These are phyloP conservation scores for Stachybotrys elegans DNA, from an alignment of 2,329 filamentous ascomycete genomes.

Conservation along the genomic window DNA sequence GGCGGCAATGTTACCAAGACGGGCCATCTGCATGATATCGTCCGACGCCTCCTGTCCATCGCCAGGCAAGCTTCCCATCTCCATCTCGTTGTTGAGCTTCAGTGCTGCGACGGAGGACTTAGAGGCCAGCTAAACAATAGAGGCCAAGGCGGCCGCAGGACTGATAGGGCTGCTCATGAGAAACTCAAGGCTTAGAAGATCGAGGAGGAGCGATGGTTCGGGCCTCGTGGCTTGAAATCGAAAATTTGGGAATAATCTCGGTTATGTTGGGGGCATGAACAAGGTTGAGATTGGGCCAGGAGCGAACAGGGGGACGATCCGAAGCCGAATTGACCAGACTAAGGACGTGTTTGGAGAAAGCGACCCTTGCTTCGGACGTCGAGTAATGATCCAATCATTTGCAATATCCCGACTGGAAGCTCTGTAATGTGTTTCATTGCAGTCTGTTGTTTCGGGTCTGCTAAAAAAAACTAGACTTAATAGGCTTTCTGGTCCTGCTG, in stretches of 20 bases:
- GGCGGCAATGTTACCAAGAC: constrained; percentile 76
- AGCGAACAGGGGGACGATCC: too few relatives aligned
- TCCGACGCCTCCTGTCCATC: constrained; percentile 42
- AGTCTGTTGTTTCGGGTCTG: not conserved
- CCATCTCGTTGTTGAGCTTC: constrained; percentile 52
- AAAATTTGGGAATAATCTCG: too few relatives aligned
- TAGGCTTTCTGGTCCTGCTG: not conserved
- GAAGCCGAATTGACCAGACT: too few relatives aligned
- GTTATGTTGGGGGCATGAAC: too few relatives aligned
- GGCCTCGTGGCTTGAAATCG: too few relatives aligned
- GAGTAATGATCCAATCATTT: not conserved
- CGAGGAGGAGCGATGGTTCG: too few relatives aligned
- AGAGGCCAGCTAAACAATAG: constrained; percentile 49
- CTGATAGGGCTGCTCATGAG: constrained; percentile 40
- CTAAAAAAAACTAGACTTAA: not conserved
- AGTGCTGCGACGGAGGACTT: constrained; percentile 50
- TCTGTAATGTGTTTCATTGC: not conserved
- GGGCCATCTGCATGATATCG: constrained; percentile 93
- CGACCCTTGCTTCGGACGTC: not conserved
- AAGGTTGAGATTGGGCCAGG: too few relatives aligned
- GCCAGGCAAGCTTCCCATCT: constrained; percentile 45
- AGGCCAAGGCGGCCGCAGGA: constrained; percentile 30
- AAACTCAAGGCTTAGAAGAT: not conserved
- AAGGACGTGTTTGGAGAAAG: not conserved
- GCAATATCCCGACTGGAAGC: not conserved